Percentiles rank a stretch among this genome's conserved stretches.
These are phyloP conservation scores for Erysimum cheiranthoides DNA, from an alignment of 345 rosid genomes.

Conservation along the genomic window DNA sequence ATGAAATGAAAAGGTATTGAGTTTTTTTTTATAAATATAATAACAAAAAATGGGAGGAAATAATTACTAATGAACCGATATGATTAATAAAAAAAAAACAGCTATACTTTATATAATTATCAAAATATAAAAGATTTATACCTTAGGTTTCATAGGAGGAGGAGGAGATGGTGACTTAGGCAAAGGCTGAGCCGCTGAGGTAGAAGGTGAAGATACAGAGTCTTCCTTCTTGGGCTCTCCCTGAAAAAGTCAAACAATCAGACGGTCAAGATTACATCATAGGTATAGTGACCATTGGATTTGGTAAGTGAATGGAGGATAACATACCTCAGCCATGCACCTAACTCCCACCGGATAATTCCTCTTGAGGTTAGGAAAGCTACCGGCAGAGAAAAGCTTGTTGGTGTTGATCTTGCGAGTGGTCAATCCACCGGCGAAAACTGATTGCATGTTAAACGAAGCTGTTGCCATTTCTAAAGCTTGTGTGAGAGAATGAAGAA, in stretches of 20 bases:
- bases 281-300: neutral
- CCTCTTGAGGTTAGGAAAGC: conserved; percentile 39
- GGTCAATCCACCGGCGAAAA: conserved; percentile 44
- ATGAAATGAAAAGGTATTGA: too few species aligned
- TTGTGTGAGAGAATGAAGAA: neutral
- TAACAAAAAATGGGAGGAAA: neutral
- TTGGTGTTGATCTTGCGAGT: conserved; percentile 35
- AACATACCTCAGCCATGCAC: conserved; percentile 56
- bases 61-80: neutral
- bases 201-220: conserved; percentile 41
- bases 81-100: neutral
- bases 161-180: conserved; percentile 35
- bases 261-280: neutral
- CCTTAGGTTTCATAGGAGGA: conserved; percentile 46
- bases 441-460: conserved; percentile 50
- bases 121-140: neutral
- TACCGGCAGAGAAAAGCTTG: conserved; percentile 35
- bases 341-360: conserved; percentile 42
- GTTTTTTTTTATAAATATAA: too few species aligned
- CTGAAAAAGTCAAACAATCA: conserved; percentile 22
- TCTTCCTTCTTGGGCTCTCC: conserved; percentile 35
- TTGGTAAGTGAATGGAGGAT: neutral
- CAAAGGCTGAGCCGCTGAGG: conserved; percentile 40
- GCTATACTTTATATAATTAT: neutral
- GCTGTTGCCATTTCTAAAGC: conserved; percentile 52